These are phyloP conservation scores for Cystofilobasidium ferigula DNA, from an alignment of 768 basidiomycete species.

Conservation along the genomic window DNA sequence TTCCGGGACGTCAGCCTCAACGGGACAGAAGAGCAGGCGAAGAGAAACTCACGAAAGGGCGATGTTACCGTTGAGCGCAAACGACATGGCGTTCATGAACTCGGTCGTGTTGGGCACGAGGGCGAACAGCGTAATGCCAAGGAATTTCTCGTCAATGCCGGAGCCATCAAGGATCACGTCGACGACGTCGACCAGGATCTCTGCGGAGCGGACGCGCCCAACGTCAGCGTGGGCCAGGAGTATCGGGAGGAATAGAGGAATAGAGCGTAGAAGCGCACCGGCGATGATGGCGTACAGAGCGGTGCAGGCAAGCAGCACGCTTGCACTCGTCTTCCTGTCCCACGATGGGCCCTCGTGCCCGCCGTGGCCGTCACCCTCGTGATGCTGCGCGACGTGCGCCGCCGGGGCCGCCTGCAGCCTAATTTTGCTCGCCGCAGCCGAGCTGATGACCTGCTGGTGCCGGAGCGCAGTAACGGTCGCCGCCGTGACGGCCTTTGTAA, in stretches of 20 bases:
- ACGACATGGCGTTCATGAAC: constrained; percentile 89
- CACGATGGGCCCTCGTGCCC: constrained; percentile 95
- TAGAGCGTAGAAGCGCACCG: constrained; percentile 47
- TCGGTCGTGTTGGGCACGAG: constrained; percentile 97
- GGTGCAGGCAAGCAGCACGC: constrained; percentile 78
- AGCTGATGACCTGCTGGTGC: constrained; percentile 41
- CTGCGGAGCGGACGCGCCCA: constrained; percentile 41
- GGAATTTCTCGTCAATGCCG: constrained; percentile 92
- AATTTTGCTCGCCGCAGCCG: constrained; percentile 17
- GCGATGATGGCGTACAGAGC: constrained; percentile 89
- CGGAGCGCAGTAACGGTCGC: constrained; percentile 83
- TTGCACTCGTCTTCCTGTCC: constrained; percentile 81
- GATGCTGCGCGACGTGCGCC: constrained; percentile 36
- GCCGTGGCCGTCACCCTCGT: constrained; percentile 44
- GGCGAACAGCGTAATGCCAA: constrained; percentile 91
- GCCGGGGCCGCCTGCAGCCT: constrained; percentile 41
- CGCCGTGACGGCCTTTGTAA: constrained; percentile 73
- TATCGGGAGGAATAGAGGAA: background rate
- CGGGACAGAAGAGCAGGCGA: background rate
- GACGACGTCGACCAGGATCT: constrained; percentile 86
- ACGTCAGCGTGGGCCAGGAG: background rate
- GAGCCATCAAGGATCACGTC: constrained; percentile 83
- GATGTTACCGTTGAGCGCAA: constrained; percentile 92
- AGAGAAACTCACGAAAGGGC: constrained; percentile 61
- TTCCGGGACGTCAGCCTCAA: background rate